These are phyloP conservation scores for Coleophoma cylindrospora DNA, from an alignment of 2,329 filamentous ascomycete species.

Conservation along the genomic window DNA sequence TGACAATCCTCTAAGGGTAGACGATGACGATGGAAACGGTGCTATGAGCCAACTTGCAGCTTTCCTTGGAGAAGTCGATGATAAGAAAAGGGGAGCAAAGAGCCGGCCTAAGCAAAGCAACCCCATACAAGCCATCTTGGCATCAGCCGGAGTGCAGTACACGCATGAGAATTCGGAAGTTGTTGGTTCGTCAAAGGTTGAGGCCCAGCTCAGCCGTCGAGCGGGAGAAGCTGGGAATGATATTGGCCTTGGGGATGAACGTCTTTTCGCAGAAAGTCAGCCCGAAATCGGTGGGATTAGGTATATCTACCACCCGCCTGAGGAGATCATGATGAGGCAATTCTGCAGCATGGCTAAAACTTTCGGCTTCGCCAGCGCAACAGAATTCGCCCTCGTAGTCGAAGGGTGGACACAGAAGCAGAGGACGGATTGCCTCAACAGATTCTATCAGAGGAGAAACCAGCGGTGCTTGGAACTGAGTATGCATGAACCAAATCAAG, in stretches of 20 bases:
- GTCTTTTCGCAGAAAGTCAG: constrained; percentile 49
- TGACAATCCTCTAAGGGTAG: constrained; percentile 33
- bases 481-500: constrained; percentile 1
- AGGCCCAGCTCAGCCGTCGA: constrained; percentile 73
- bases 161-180: constrained; percentile 97
- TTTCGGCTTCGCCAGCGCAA: constrained; percentile 71
- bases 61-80: constrained; percentile 45
- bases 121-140: constrained; percentile 82
- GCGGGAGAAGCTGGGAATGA: constrained; percentile 44
- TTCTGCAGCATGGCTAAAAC: constrained; percentile 86
- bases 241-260: constrained; percentile 42
- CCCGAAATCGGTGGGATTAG: constrained; percentile 16
- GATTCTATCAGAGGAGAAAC: constrained; percentile 66
- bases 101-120: constrained; percentile 48
- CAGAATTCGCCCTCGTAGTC: constrained; percentile 84
- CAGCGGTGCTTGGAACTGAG: constrained; percentile 16
- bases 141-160: constrained; percentile 85
- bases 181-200: constrained; percentile 86
- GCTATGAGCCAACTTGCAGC: constrained; percentile 70
- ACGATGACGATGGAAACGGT: constrained; percentile 47
- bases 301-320: constrained; percentile 53
- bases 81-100: constrained; percentile 35
- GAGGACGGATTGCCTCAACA: constrained; percentile 70
- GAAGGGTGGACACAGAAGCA: constrained; percentile 87
- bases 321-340: constrained; percentile 70